phyloP scores from a whole-genome alignment of 2,329 filamentous ascomycete genomes.

The Chaetoscypha palmicola region DNA sequence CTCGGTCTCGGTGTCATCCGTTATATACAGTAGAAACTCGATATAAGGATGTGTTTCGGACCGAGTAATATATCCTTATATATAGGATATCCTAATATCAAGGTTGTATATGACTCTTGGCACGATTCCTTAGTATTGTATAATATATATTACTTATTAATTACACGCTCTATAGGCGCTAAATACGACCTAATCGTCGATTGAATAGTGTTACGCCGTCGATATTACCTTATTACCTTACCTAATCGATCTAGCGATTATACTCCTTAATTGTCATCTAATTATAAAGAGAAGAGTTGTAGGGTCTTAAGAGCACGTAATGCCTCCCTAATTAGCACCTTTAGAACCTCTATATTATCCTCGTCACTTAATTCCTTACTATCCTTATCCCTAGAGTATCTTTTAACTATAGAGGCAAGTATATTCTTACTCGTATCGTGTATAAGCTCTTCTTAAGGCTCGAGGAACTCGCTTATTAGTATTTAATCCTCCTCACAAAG shows the following conservation, averaged over 20 bases:
- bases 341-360: neutral
- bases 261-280: neutral
- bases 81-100: neutral
- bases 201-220: too few species aligned
- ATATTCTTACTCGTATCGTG: neutral
- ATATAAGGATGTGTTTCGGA: neutral
- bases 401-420: neutral
- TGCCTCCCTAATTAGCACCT: neutral
- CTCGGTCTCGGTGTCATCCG: too few species aligned
- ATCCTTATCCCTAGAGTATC: neutral
- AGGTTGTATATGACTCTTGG: neutral
- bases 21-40: slow-evolving; percentile 1
- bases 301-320: neutral
- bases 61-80: neutral
- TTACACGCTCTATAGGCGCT: neutral
- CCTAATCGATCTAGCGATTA: neutral
- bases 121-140: too few species aligned
- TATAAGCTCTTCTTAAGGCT: neutral
- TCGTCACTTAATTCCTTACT: neutral
- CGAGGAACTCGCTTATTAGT: neutral
- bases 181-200: neutral
- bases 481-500: neutral
- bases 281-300: neutral
- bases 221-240: too few species aligned
- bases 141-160: too few species aligned